phyloP scores from a whole-genome alignment of 2,329 filamentous ascomycete genomes.

The Purpureocillium takamizusanense region DNA sequence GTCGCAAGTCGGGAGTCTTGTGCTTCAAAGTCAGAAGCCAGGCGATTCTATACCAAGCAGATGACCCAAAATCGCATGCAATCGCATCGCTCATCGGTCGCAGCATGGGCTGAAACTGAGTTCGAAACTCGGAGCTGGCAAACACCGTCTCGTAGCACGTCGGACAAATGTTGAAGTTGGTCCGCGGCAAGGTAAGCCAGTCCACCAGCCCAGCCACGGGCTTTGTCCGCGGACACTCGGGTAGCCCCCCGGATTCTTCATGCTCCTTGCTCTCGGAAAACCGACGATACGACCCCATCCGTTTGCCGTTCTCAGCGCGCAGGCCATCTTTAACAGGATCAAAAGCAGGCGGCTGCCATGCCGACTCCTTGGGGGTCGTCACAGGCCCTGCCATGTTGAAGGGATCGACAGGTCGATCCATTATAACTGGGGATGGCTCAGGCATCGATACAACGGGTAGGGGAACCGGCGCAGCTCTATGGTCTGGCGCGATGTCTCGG shows the following conservation, averaged over 20 bases:
- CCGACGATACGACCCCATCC: constrained; percentile 38
- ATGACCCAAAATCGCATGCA: constrained; percentile 69
- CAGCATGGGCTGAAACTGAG: constrained; percentile 51
- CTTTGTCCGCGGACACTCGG: constrained; percentile 59
- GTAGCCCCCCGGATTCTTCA: constrained; percentile 31
- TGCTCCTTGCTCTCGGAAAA: constrained; percentile 36
- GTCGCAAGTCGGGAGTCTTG: constrained; percentile 51
- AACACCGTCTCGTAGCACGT: constrained; percentile 68
- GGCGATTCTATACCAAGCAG: constrained; percentile 74
- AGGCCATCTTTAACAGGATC: constrained; percentile 27
- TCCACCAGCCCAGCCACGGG: constrained; percentile 58
- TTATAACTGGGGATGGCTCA: constrained; percentile 1
- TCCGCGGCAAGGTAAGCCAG: constrained; percentile 70
- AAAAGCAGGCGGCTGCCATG: constrained; percentile 38
- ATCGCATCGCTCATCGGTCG: constrained; percentile 49
- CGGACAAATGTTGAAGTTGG: constrained; percentile 73
- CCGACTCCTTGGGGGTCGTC: constrained; percentile 8
- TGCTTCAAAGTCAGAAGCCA: constrained; percentile 74
- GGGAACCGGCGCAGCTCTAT: background rate
- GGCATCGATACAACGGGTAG: constrained; percentile 14
- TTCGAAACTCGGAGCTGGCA: constrained; percentile 55
- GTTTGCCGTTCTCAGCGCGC: constrained; percentile 28
- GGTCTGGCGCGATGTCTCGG: background rate
- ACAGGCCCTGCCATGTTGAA: constrained; percentile 1
- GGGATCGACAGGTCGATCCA: background rate